Base-by-base conservation (phyloP, 2,329 filamentous ascomycete species). In the Hypoxylon sp. region DNA sequence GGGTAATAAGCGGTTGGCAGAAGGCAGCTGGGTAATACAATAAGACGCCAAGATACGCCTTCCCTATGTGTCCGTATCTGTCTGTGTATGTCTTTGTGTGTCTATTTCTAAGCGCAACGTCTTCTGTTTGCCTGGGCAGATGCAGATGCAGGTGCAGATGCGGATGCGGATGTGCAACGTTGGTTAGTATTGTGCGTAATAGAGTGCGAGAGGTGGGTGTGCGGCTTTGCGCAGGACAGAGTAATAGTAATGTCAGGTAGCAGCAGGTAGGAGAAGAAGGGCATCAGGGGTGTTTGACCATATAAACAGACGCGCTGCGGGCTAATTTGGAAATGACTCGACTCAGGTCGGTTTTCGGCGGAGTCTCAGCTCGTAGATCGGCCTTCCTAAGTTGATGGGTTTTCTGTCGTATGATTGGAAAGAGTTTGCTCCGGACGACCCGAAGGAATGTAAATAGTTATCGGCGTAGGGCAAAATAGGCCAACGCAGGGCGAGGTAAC, bases 361-460 rank as follows among this genome's bases (percentile, higher is more conserved):
- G 19, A 48, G 49, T 37, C 53, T 56, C 22, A 49, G 65, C 65
- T 63, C 50, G 62, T n/a, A 55, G 57, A 64, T 66, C 49, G 50
- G 52, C 39, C 30, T 61, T 51, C 50, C 47, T 59, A 53, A 41
- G 30, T 53, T 19, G 55, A 57, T 8, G 37, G 44, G 37, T 20
- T 47, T 55, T 39, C 22, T 17, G 63, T 68, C 65, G 65, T 68
- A 68, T 68, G 65, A 66, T 68, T 63, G 50, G 59, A 59, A 60
- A 52, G 39, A 32, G 48, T 62, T 61, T 65, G 56, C 63, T 64
- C 65, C 65, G 65, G 56, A 55, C 55, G 48, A 68, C 62, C 65
- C 65, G 65, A 66, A 62, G 62, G 50, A 66, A 61, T 52, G 44
- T 53, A 59, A 47, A 49, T 24, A 46, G 22, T 51, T 24, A 34